phyloP scores from a whole-genome alignment of 78 protist species.

The Anaeramoeba flamelloides region DNA sequence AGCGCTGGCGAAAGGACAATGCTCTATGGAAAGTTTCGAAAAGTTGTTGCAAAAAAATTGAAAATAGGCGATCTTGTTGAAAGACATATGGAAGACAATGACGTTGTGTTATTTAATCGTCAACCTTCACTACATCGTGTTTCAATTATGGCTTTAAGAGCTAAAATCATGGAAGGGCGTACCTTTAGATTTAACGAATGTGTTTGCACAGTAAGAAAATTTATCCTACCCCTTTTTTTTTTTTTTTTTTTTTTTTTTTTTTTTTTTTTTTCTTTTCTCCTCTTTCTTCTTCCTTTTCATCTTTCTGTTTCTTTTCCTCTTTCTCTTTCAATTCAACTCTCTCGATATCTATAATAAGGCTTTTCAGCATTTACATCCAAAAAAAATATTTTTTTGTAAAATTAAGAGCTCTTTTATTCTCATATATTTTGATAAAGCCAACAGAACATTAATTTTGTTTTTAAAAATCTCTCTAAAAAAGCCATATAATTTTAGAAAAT shows the following conservation, averaged over 20 bases:
- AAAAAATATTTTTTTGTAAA: no score
- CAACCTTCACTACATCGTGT: constrained; percentile 96
- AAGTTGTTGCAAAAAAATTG: constrained; percentile 20
- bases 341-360: no score
- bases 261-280: no score
- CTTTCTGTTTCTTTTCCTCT: constrained; percentile 2
- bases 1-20: not conserved
- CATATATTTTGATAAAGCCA: no score
- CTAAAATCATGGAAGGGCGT: constrained; percentile 49
- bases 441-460: no score
- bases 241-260: constrained; percentile 19
- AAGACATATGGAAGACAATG: constrained; percentile 84
- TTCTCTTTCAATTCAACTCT: not conserved
- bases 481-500: no score
- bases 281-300: no score
- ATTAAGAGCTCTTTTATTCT: no score
- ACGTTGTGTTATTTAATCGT: constrained; percentile 86
- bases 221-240: constrained; percentile 54
- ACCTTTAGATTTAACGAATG: constrained; percentile 96
- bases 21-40: not conserved
- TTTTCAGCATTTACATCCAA: no score
- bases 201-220: constrained; percentile 89
- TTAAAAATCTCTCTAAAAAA: no score
- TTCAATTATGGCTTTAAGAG: constrained; percentile 85
- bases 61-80: constrained; percentile 74